Evolutionary conservation across 2,329 filamentous ascomycete genomes (phyloP).

Genomic region (Metarhizium sp.): DNA sequence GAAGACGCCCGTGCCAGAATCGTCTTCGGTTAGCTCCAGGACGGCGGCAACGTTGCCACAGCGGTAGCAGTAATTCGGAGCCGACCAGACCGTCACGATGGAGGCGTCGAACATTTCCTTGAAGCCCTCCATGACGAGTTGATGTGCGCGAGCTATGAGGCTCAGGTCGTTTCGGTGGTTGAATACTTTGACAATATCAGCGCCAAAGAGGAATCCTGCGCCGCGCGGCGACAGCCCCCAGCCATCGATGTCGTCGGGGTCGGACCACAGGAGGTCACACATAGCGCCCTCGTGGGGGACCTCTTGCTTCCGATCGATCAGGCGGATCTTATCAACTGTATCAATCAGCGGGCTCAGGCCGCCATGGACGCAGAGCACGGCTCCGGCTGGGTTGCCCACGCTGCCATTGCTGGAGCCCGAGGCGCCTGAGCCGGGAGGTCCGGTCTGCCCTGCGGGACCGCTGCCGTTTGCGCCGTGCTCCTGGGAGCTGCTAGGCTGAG

Average conservation of each 20-base stretch:
- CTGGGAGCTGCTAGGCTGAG: not conserved
- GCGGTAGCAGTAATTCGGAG: constrained; percentile 93
- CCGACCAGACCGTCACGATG: constrained; percentile 98
- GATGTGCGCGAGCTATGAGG: constrained; percentile 87
- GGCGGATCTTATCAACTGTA: constrained; percentile 86
- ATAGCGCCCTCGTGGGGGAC: constrained; percentile 97
- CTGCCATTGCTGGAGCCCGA: constrained; percentile 57
- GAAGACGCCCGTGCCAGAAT: constrained; percentile 62
- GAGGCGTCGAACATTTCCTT: constrained; percentile 97
- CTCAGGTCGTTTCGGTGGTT: constrained; percentile 91
- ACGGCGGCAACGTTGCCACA: constrained; percentile 95
- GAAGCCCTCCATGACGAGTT: constrained; percentile 98
- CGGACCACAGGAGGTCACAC: constrained; percentile 97
- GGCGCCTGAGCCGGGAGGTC: constrained; percentile 71
- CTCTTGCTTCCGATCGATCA: constrained; percentile 94
- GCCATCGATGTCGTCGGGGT: constrained; percentile 94
- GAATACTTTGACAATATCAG: constrained; percentile 91
- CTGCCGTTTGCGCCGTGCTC: constrained; percentile 13
- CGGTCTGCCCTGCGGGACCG: constrained; percentile 32
- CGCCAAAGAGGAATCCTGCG: constrained; percentile 90
- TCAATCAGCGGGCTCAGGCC: constrained; percentile 87
- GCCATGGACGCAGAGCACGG: constrained; percentile 91
- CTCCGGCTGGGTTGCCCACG: constrained; percentile 63
- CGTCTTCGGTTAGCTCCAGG: constrained; percentile 83
- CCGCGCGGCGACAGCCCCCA: constrained; percentile 93